Evolutionary conservation across 2,329 filamentous ascomycete genomes (phyloP).

Genomic region (Neofusicoccum parvum): DNA sequence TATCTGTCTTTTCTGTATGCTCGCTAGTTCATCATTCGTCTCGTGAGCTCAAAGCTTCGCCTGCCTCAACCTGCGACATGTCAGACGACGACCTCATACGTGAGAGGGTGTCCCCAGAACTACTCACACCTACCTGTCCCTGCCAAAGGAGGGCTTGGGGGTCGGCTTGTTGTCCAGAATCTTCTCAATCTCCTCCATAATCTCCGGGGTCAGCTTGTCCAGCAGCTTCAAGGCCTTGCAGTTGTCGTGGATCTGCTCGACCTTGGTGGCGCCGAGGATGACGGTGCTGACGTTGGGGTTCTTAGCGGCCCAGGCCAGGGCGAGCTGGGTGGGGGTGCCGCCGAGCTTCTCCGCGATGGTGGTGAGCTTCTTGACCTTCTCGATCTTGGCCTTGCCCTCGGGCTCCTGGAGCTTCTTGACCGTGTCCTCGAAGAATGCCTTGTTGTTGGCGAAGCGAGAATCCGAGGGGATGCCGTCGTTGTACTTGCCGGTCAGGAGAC

Average conservation of each 20-base stretch:
- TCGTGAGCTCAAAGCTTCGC: background rate
- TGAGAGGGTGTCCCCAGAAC: background rate
- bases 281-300: constrained; percentile 61
- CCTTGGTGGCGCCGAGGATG: constrained; percentile 57
- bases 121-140: constrained; percentile 25
- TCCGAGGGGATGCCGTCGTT: constrained; percentile 64
- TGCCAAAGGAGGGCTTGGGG: constrained; percentile 23
- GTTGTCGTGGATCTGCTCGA: constrained; percentile 53
- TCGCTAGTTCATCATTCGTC: background rate
- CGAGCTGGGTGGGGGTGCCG: constrained; percentile 53
- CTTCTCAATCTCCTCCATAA: constrained; percentile 44
- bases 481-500: constrained; percentile 65
- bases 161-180: constrained; percentile 44
- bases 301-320: constrained; percentile 62
- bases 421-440: constrained; percentile 59
- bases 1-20: background rate
- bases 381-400: constrained; percentile 56
- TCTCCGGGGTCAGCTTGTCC: constrained; percentile 41
- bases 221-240: constrained; percentile 48
- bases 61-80: background rate
- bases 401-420: constrained; percentile 54
- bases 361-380: constrained; percentile 60
- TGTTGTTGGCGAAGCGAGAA: constrained; percentile 62
- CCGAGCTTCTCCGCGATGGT: constrained; percentile 53
- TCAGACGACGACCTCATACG: background rate